Base-by-base conservation (phyloP, 2,329 filamentous ascomycete species). In the Penicillium freii region DNA sequence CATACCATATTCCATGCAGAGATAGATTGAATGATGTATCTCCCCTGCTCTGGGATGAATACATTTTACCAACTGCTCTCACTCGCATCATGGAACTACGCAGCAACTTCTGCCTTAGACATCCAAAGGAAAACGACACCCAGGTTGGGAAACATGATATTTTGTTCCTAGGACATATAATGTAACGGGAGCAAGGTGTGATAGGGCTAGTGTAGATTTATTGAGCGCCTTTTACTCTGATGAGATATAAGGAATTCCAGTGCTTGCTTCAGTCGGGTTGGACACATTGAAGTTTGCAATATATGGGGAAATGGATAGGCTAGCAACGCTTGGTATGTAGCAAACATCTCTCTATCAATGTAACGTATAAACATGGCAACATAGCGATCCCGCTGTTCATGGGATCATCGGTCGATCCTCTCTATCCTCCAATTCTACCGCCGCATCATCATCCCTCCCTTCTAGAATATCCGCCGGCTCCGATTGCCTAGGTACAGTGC, bases 371-470 rank as follows among this genome's bases (percentile, higher is more conserved):
- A 21, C 57, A 53, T 50, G 9, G 3, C 19, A 47, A 47, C 45
- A 25, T 34, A 39, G 31, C 5, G 19, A 43, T 29, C n/a, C 38
- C 15, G 8, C 31, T 36, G 40, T 43, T 57, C n/a, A 53, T 47
- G 7, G 19, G 4, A 57, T 57, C 54, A 57, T 57, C 5, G 47
- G 53, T 17, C 61, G 61, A 25, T 61, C 61, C 29, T 68, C 66
- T 61, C 71, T 66, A n/a, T 76, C 72, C 54, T 78, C 76, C 57
- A 81, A 66, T 57, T 80, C 78, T 38, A 80, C 72, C 55, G 60
- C 78, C 59, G 73, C 77, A 63, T 81, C 83, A 7, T 76, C 65
- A 43, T 81, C 80, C 63, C 81, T 78, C 11, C 81, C 76, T 57
- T 84, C 81, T 71, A 83, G 69, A 48, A 83, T 82, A 49, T 72